Evolutionary conservation across 2,329 filamentous ascomycete species (phyloP).

Genomic region (Penicillium concentricum): DNA sequence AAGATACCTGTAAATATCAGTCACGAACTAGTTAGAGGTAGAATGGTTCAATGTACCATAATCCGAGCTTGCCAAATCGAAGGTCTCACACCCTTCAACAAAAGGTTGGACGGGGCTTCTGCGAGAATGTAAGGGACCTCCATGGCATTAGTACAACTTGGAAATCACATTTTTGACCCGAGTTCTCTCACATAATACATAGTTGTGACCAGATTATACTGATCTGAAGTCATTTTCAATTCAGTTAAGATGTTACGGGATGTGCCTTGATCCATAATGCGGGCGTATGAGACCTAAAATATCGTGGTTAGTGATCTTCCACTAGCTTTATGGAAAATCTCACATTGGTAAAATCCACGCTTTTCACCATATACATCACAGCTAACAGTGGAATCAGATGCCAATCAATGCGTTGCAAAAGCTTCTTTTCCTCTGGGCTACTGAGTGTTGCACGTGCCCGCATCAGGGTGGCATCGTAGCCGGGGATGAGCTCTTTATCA

Average conservation of each 20-base stretch:
- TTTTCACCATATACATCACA: neutral
- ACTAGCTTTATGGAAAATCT: neutral
- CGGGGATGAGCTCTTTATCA: neutral
- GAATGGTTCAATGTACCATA: neutral
- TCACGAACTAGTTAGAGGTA: neutral
- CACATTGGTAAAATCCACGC: neutral
- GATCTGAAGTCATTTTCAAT: neutral
- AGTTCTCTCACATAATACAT: neutral
- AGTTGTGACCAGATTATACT: neutral
- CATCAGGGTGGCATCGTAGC: neutral
- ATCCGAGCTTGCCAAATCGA: neutral
- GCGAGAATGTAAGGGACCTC: neutral
- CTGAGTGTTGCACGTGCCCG: neutral
- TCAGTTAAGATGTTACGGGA: neutral
- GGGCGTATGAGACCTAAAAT: neutral
- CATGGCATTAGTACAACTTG: neutral
- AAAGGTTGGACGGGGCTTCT: neutral
- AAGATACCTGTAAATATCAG: conserved; percentile 26
- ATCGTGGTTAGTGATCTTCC: neutral
- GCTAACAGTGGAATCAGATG: neutral
- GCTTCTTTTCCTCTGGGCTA: neutral
- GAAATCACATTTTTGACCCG: neutral
- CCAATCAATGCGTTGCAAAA: neutral
- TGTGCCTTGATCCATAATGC: neutral
- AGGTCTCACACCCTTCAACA: neutral